Evolutionary conservation across 1,139 yeast genomes (phyloP).

Genomic region (Protomyces pachydermus): DNA sequence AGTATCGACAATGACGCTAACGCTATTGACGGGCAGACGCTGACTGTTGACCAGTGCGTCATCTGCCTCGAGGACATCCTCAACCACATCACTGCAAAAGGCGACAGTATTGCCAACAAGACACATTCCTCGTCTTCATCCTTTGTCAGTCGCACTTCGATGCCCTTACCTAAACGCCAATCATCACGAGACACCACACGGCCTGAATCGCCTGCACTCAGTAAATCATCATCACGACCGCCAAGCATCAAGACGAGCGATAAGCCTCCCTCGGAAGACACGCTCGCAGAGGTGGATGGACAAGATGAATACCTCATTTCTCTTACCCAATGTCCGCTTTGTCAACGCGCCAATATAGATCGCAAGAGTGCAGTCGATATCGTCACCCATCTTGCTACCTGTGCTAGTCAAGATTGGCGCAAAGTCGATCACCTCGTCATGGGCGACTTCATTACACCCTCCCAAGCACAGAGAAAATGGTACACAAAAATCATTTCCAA

Average conservation of each 20-base stretch:
- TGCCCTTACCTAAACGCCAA: not conserved
- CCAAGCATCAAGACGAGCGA: not conserved
- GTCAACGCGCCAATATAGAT: conserved; percentile 57
- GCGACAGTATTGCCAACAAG: not conserved
- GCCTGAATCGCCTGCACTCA: not conserved
- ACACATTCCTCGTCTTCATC: not conserved
- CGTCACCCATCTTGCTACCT: conserved; percentile 79
- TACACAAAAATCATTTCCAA: conserved; percentile 70
- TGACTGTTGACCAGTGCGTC: conserved; percentile 55
- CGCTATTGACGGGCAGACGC: conserved; percentile 42
- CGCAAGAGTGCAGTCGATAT: conserved; percentile 60
- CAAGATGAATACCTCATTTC: conserved; percentile 48
- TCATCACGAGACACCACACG: not conserved
- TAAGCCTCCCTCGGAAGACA: not conserved
- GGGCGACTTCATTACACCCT: conserved; percentile 70
- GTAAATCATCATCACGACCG: not conserved
- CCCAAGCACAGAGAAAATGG: conserved; percentile 84
- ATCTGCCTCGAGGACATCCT: conserved; percentile 49
- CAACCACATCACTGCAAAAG: conserved; percentile 29
- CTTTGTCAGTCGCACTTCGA: not conserved
- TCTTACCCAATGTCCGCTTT: conserved; percentile 70
- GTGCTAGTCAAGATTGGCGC: conserved; percentile 75
- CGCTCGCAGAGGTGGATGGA: conserved; percentile 16
- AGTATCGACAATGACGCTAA: conserved; percentile 8
- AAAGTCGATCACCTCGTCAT: conserved; percentile 60